phyloP scores from a whole-genome alignment of 2,329 filamentous ascomycete genomes.

The Talaromyces pinophilus region DNA sequence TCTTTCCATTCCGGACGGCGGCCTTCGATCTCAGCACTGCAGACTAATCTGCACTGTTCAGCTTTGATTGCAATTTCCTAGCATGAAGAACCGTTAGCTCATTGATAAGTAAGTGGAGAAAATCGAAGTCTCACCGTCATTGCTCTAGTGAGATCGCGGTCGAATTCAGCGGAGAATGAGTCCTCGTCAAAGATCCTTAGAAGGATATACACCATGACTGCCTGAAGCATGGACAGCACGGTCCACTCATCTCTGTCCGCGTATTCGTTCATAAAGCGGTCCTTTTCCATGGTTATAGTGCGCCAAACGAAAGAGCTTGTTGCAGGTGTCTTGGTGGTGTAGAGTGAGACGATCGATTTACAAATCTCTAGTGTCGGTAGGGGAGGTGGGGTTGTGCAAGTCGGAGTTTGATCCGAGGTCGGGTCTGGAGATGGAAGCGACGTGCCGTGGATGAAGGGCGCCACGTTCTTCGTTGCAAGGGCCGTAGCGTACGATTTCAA shows the following conservation, averaged over 20 bases:
- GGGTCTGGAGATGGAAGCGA: background rate
- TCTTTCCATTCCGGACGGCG: background rate
- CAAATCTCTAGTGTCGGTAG: slow-evolving; percentile 3
- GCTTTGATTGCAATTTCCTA: background rate
- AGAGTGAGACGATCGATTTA: background rate
- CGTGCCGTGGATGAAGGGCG: background rate
- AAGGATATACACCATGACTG: background rate
- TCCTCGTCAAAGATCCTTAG: background rate
- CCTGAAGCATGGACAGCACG: slow-evolving; percentile 2
- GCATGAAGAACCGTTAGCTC: background rate
- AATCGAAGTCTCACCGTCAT: background rate
- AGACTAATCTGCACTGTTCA: slow-evolving; percentile 1
- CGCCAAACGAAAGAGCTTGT: background rate
- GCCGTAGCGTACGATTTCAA: background rate
- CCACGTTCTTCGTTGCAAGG: background rate
- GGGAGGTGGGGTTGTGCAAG: background rate
- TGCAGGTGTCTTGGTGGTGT: background rate
- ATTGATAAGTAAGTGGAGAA: background rate
- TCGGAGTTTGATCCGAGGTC: background rate
- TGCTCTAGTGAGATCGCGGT: background rate
- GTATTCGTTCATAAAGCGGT: background rate
- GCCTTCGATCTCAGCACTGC: background rate
- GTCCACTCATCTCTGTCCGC: background rate
- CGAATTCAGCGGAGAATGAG: background rate
- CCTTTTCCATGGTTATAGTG: background rate